Evolutionary conservation across 1,284 basidiomycete genomes (phyloP).

Genomic region (Sphagnurus paluster): DNA sequence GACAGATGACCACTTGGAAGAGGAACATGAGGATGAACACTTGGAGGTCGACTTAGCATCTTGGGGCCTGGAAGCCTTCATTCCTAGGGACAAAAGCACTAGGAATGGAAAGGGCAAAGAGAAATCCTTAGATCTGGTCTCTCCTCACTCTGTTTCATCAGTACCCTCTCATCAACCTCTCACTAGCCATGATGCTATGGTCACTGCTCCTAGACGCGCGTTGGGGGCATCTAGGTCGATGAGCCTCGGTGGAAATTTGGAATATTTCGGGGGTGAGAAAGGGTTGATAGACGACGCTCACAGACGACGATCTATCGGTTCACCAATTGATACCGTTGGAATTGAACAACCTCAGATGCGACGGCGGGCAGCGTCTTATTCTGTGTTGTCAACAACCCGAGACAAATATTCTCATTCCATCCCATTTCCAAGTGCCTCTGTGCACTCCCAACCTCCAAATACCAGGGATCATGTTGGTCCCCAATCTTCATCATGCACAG

Average conservation of each 20-base stretch:
- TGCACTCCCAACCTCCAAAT: conserved; percentile 51
- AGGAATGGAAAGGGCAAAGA: conserved; percentile 44
- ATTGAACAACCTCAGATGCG: conserved; percentile 41
- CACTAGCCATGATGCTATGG: conserved; percentile 31
- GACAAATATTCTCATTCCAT: conserved; percentile 42
- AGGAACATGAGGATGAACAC: conserved; percentile 49
- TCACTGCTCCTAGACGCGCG: conserved; percentile 31
- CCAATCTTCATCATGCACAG: conserved; percentile 9
- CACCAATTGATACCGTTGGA: conserved; percentile 56
- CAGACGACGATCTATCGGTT: conserved; percentile 50
- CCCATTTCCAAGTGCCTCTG: conserved; percentile 63
- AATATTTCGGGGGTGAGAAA: conserved; percentile 40
- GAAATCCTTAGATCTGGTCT: conserved; percentile 51
- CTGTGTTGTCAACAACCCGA: conserved; percentile 42
- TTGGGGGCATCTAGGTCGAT: conserved; percentile 51
- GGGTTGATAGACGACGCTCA: conserved; percentile 23
- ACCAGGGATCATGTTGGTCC: conserved; percentile 13
- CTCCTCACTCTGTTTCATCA: conserved; percentile 44
- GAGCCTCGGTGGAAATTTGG: conserved; percentile 61
- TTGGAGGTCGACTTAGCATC: conserved; percentile 79
- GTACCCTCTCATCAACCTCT: conserved; percentile 34
- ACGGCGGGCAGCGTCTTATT: conserved; percentile 47
- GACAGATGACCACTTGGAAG: conserved; percentile 55
- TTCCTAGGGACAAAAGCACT: conserved; percentile 61
- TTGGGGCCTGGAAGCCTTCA: conserved; percentile 78